Evolutionary conservation across 768 basidiomycete genomes (phyloP).

Genomic region (Lyophyllum atratum): DNA sequence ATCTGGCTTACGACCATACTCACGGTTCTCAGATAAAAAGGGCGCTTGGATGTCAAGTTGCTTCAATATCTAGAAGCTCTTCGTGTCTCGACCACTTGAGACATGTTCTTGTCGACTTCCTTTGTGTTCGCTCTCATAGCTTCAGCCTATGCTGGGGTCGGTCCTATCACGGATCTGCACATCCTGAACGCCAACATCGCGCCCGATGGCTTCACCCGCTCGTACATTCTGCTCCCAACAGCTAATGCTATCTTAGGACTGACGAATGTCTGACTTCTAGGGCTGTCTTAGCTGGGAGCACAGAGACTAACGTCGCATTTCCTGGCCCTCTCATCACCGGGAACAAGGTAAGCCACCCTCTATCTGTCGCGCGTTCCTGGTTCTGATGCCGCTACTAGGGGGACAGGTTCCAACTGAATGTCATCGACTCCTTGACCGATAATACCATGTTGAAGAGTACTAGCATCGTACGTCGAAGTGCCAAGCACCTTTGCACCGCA

Average conservation of each 20-base stretch:
- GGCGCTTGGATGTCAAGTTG: not conserved
- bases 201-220: constrained; percentile 46
- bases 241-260: not conserved
- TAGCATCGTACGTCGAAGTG: constrained; percentile 18
- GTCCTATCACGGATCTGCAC: constrained; percentile 33
- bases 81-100: too few species aligned
- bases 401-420: not conserved
- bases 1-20: not conserved
- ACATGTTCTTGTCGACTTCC: not conserved
- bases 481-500: not conserved
- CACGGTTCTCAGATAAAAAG: not conserved
- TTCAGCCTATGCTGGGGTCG: constrained; percentile 17
- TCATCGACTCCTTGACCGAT: not conserved
- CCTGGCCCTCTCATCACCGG: constrained; percentile 28
- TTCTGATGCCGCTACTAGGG: not conserved
- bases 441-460: constrained; percentile 7
- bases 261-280: not conserved
- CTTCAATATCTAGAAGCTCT: not conserved
- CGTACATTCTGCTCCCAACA: constrained; percentile 1
- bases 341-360: constrained; percentile 33
- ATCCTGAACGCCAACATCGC: constrained; percentile 44
- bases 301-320: constrained; percentile 7
- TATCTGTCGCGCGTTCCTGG: too few species aligned
- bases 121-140: not conserved
- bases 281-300: constrained; percentile 26